phyloP scores from a whole-genome alignment of 768 basidiomycete genomes.

The Sutorius australiensis region DNA sequence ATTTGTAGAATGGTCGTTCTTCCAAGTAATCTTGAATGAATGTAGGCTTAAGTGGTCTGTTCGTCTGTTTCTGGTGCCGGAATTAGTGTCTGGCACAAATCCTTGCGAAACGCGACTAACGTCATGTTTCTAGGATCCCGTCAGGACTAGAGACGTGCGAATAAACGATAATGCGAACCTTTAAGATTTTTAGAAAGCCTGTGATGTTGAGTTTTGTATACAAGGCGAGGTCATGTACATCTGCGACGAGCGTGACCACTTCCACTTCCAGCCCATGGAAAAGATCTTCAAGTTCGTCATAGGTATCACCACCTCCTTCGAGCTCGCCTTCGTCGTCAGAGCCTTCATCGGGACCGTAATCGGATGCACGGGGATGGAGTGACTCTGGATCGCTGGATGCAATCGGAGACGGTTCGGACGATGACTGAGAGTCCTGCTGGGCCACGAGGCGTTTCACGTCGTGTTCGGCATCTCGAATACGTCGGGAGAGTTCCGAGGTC shows the following conservation, averaged over 20 bases:
- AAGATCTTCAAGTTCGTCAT: constrained; percentile 76
- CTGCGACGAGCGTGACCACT: constrained; percentile 90
- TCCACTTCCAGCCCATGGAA: constrained; percentile 91
- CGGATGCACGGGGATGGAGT: constrained; percentile 43
- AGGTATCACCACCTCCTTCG: constrained; percentile 49
- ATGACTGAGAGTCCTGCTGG: constrained; percentile 38
- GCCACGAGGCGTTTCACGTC: constrained; percentile 76
- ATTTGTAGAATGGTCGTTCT: constrained; percentile 93
- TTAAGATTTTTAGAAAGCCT: constrained; percentile 97
- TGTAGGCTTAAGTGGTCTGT: constrained; percentile 70
- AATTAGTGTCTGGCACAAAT: constrained; percentile 7
- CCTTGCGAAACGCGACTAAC: constrained; percentile 38
- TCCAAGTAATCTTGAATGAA: constrained; percentile 93
- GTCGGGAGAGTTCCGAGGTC: constrained; percentile 77
- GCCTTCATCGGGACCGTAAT: constrained; percentile 58
- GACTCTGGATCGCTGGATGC: constrained; percentile 49
- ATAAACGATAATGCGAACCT: constrained; percentile 44
- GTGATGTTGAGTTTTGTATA: constrained; percentile 98
- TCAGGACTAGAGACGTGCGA: constrained; percentile 6
- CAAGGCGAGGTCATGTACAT: constrained; percentile 85
- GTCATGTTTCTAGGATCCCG: constrained; percentile 76
- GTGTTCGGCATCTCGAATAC: constrained; percentile 79
- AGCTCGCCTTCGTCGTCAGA: constrained; percentile 57
- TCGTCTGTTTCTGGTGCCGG: constrained; percentile 82
- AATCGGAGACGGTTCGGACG: constrained; percentile 24